Evolutionary conservation across 2,329 filamentous ascomycete species (phyloP), one percentile per base, ranked within the genome.

Genomic region (Cryphonectria carpinicola): DNA sequence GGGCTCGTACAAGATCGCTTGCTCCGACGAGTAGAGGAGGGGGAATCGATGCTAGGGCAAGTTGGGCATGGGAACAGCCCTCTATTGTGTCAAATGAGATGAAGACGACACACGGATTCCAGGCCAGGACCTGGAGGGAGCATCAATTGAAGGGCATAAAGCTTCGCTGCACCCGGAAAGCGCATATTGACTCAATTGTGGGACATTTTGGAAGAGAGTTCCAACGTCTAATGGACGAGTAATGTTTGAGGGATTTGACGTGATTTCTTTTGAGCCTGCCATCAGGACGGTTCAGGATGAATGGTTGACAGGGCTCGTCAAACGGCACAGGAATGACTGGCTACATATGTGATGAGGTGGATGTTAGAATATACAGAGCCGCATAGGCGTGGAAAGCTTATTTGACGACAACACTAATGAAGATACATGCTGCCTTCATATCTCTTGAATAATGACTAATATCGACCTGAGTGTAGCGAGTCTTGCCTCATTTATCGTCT

Each of bases 1-100:
- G 32, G 64, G 64, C 22, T 66, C 64, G 11, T 66, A 66, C 35
- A 66, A 66, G 46, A 66, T 66, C 49, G 64, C 49, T 19, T 66
- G 64, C 64, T 52, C 64, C 8, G 64, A 46, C 22, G 32, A 54
- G 17, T 66, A 49, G 43, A 32, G 13, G 22, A 65, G 41, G 13
- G 17, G 6, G 4, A 25, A 25, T 52, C 11, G n/a, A 28, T 43
- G 10, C 19, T 46, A 6, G 5, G 39, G n/a, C 3, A 22, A 3
- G 13, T 32, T 32, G 17, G 17, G 32, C 7, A 7, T 22, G 8
- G 28, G 0, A 3, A 37, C 28, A 61, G 0, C 25, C 4, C 52
- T 56, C 22, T 32, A 32, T 3, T 56, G 13, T 17, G 11, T 56
- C 14, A 4, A 17, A 58, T 19, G n/a, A 25, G 49, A 58, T 4